Base-by-base conservation (phyloP, 2,329 filamentous ascomycete species). In the Akanthomyces dipterigenus region DNA sequence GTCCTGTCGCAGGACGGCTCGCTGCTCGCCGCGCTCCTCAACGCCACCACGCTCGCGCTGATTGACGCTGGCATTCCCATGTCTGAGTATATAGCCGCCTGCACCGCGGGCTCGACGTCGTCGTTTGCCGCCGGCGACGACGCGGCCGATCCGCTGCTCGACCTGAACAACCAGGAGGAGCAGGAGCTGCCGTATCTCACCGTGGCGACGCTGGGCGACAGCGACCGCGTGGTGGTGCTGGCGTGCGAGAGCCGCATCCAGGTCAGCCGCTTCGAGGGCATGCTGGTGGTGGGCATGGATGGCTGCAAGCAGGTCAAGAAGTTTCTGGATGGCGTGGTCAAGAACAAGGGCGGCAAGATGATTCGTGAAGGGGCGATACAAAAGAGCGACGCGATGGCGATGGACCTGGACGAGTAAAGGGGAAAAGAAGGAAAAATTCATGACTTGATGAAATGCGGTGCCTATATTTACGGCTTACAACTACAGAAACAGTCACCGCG, bases 61-160 rank as follows among this genome's bases (percentile, higher is more conserved):
- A 88, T 98, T 64, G 95, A 99, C 72, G 95, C 95, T 0, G 95
- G 95, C 57, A 88, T 99, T 22, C 95, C 95, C 26, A 97, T 98
- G 93, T 86, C 87, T 3, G 91, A 96, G 71, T 96, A 97, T 71
- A 84, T 98, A 3, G 87, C 88, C 24, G 91, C 93, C 6, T 96
- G 91, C 75, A 96, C 93, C 0, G 90, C 91, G 0, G 95, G 93
- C 4, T 90, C 88, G 16, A 91, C 89, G 0, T 87, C 87, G 0
- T 83, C 85, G 0, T 84, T 88, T 66, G 79, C 83, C 0, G 79
- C 80, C 1, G 84, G 84, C 61, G 87, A 89, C 69, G 88, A 90
- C 63, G 73, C 72, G 3, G 88, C 89, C 12, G 91, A 96, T 69
- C 91, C 91, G 3, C 74, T 96, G 62, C 79, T 96, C 60, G 91